Evolutionary conservation across 2,329 filamentous ascomycete species (phyloP).

Genomic region (Aspergillus sergii): DNA sequence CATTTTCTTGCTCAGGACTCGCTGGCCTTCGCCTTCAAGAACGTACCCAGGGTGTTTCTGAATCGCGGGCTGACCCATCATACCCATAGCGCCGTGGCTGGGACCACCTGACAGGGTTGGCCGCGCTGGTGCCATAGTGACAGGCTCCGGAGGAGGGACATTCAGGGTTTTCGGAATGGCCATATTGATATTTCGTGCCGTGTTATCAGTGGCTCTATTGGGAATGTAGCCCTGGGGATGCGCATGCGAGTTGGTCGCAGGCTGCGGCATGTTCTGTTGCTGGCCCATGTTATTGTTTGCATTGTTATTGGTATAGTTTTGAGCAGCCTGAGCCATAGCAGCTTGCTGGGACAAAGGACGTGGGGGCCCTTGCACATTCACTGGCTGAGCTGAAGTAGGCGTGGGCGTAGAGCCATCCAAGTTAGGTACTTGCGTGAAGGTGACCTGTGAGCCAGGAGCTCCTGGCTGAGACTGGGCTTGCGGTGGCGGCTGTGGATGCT

Average conservation of each 20-base stretch:
- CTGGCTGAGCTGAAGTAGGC: constrained; percentile 31
- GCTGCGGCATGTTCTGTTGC: constrained; percentile 32
- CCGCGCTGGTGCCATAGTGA: constrained; percentile 69
- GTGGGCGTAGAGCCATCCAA: constrained; percentile 37
- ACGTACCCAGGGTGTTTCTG: constrained; percentile 79
- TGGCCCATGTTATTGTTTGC: constrained; percentile 22
- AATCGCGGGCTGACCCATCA: constrained; percentile 85
- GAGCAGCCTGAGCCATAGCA: constrained; percentile 49
- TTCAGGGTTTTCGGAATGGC: constrained; percentile 81
- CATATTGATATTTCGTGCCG: constrained; percentile 63
- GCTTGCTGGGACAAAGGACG: constrained; percentile 49
- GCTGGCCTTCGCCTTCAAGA: constrained; percentile 87
- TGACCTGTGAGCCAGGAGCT: constrained; percentile 29
- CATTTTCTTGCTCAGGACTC: constrained; percentile 96
- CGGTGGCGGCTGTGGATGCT: constrained; percentile 24
- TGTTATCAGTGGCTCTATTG: constrained; percentile 43
- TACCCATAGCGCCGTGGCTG: constrained; percentile 73
- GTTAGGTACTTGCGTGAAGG: constrained; percentile 35
- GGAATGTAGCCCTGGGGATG: constrained; percentile 47
- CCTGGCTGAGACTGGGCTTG: constrained; percentile 35
- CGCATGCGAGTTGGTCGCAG: constrained; percentile 38
- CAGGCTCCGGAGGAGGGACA: constrained; percentile 71
- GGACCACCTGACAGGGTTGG: constrained; percentile 83
- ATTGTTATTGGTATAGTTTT: constrained; percentile 43
- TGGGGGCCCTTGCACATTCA: constrained; percentile 39